Evolutionary conservation across 2,329 filamentous ascomycete species (phyloP), one percentile per base, ranked within the genome.

Genomic region (Pseudophaeomoniella oleicola): DNA sequence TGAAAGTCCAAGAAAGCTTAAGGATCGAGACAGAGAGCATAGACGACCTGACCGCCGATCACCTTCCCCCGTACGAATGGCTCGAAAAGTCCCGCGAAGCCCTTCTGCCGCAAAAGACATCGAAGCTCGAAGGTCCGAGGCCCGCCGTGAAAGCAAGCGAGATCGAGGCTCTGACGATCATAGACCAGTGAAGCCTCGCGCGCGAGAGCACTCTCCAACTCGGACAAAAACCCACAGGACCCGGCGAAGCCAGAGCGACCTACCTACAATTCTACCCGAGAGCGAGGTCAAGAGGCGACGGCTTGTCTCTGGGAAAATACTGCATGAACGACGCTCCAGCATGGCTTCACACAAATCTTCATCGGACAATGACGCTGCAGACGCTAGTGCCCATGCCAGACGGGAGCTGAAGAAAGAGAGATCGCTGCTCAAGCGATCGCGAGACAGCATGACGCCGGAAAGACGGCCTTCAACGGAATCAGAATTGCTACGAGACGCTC

Each of bases 361-460:
- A 3, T 41, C n/a, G n/a, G n/a, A 42, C 16, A 41, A 43, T 19
- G 41, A 43, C n/a, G 35, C 45, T 13, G 51, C 54, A 34, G 38
- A 50, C 15, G 35, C 40, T 2, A 37, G 38, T 12, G 42, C 41
- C 14, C 27, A 37, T 11, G 34, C 12, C 12, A 39, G 32, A 32
- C 14, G 30, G 10, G 30, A 32, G 10, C 30, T 16, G 14, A 5
- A 15, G 13, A 37, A 30, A 27, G 19, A 14, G n/a, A 36, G 18
- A 16, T 35, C 40, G 22, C 44, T 47, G 9, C 45, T 62, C 30
- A 66, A 65, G 45, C 56, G 62, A 29, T 50, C 55, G 17, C 56
- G 61, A 31, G 54, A 50, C 34, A 64, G 60, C 39, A 47, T 50
- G 15, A 62, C 59, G n/a, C 61, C 60, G 3, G 55, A 59, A 37